phyloP scores from a whole-genome alignment of 2,329 filamentous ascomycete species.

The Fusarium lyarnte region DNA sequence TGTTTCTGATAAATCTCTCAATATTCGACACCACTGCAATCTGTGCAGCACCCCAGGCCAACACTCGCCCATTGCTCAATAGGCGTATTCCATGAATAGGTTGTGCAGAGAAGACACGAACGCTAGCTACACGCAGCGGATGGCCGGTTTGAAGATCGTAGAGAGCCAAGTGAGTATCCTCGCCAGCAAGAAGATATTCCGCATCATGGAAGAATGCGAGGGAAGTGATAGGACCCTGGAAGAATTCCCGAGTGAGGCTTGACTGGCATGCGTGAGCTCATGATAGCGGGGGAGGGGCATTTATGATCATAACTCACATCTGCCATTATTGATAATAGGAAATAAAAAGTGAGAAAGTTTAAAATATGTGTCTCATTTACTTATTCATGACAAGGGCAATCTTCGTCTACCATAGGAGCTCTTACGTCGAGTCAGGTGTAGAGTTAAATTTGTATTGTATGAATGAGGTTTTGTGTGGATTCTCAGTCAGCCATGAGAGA shows the following conservation, averaged over 20 bases:
- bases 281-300: conserved; percentile 43
- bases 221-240: conserved; percentile 67
- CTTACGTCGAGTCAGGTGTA: not conserved
- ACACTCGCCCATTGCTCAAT: conserved; percentile 48
- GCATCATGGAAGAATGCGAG: conserved; percentile 59
- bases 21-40: conserved; percentile 52
- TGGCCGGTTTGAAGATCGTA: conserved; percentile 55
- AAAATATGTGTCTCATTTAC: not conserved
- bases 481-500: conserved; percentile 35
- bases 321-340: conserved; percentile 21
- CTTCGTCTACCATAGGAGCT: not conserved
- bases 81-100: conserved; percentile 77
- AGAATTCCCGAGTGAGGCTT: conserved; percentile 49
- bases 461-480: conserved; percentile 36
- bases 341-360: not conserved
- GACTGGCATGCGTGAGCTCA: conserved; percentile 24
- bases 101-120: conserved; percentile 72
- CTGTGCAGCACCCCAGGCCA: conserved; percentile 77
- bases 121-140: conserved; percentile 50
- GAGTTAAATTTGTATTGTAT: not conserved
- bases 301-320: conserved; percentile 22
- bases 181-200: conserved; percentile 64
- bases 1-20: conserved; percentile 43
- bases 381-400: not conserved
- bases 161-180: conserved; percentile 67